phyloP scores from a whole-genome alignment of 495 filamentous ascomycete species.

The Neohortaea acidophila region DNA sequence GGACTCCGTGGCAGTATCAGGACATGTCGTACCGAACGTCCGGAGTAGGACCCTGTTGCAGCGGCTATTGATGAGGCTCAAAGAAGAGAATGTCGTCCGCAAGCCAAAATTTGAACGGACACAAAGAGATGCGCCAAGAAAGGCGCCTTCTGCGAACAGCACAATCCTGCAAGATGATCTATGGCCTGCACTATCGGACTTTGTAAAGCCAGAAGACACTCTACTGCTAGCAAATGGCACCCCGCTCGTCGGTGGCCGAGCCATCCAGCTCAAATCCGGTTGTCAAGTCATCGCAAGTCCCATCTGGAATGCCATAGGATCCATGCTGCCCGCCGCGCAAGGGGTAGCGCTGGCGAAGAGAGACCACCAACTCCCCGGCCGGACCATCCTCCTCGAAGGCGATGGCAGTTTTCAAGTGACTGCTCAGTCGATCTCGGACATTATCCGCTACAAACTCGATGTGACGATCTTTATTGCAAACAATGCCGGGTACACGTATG shows the following conservation, averaged over 20 bases:
- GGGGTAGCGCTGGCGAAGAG: conserved; percentile 29
- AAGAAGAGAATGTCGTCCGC: background rate
- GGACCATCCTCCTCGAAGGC: conserved; percentile 64
- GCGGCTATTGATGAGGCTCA: conserved; percentile 1
- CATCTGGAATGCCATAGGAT: conserved; percentile 32
- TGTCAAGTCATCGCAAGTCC: conserved; percentile 24
- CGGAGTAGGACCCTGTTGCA: conserved; percentile 13
- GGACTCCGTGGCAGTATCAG: background rate
- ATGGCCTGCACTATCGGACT: conserved; percentile 16
- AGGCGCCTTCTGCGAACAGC: background rate
- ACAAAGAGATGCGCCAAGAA: conserved; percentile 2
- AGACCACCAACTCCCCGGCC: conserved; percentile 21
- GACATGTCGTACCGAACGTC: background rate
- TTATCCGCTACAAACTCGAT: conserved; percentile 60
- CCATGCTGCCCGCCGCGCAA: conserved; percentile 35
- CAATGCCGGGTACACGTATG: conserved; percentile 35
- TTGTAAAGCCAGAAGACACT: conserved; percentile 19
- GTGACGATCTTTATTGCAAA: conserved; percentile 44
- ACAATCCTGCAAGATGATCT: conserved; percentile 18
- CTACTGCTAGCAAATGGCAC: conserved; percentile 17
- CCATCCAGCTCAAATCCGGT: conserved; percentile 7
- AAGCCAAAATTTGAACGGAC: background rate
- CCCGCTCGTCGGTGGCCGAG: conserved; percentile 14
- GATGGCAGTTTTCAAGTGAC: conserved; percentile 81
- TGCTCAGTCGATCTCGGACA: conserved; percentile 72